Evolutionary conservation across 805 yeast species (phyloP), one percentile per base, ranked within the genome.

Genomic region (Komagataella pseudopastoris): DNA sequence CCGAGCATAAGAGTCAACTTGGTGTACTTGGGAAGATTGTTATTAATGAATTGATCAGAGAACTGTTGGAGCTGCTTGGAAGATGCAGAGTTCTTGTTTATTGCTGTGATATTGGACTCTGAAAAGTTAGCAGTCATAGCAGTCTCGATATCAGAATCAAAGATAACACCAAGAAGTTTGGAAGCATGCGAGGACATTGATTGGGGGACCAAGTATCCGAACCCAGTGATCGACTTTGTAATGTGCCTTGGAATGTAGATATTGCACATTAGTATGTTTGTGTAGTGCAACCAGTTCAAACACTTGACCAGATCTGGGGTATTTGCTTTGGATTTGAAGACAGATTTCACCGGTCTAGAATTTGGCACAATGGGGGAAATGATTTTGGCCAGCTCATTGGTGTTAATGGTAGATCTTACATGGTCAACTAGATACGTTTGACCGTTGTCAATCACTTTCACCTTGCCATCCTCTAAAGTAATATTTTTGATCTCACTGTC

Each of bases 1-100:
- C 97, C 97, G 58, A 89, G 68, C 97, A 91, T 91, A 23, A 88
- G 75, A 0, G 99, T 93, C 51, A 90, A 61, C 58, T 85, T 88
- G 4, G 88, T 78, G 56, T 81, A 83, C 0, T 69, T 67, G 20
- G 63, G 60, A 24, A 60, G 54, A n/a, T 36, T 16, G 14, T 16
- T 36, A 12, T 7, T 46, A 4, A n/a, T 8, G 48, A 46, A n/a
- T 46, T 20, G 16, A 23, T 22, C 16, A 2, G 22, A 16, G 6
- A 49, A 52, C 54, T 48, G 36, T 55, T 44, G 56, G 53, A 18
- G 56, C 52, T 43, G 56, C 52, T 53, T 50, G 47, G 17, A 58
- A 50, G 18, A 20, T 24, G 20, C 47, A 10, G 17, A 30, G 36
- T 23, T 39, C 10, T 16, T 16, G 30, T 49, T 18, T 18, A 22